Percentiles rank a stretch among this genome's conserved stretches.
Evolutionary conservation across 441 rosid genomes (phyloP).

Genomic region (Omphalea diandra): DNA sequence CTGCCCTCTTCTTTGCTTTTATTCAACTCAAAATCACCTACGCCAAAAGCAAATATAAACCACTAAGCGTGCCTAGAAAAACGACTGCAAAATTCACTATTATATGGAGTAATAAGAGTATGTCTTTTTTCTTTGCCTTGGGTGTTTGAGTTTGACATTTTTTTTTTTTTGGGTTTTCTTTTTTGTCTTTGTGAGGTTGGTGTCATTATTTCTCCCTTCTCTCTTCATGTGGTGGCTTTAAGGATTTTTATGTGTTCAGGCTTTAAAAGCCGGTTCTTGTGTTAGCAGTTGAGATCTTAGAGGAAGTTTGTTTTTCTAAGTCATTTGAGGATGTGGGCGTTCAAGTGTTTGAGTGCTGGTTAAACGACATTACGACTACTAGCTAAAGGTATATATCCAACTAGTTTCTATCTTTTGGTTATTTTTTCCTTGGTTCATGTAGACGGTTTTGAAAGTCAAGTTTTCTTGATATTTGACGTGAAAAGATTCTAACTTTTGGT

Average conservation of each 20-base stretch:
- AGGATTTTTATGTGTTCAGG: not conserved
- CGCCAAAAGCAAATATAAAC: slow-evolving; percentile 23
- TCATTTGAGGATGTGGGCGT: slow-evolving; percentile 31
- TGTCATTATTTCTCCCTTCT: slow-evolving; percentile 16
- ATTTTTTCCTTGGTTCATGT: not conserved
- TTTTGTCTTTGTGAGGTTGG: slow-evolving; percentile 18
- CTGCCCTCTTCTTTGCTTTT: no score
- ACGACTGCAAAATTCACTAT: slow-evolving; percentile 21
- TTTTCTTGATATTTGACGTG: not conserved
- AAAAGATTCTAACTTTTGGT: slow-evolving; percentile 1
- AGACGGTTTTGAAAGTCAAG: slow-evolving; percentile 6
- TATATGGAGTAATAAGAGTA: no score
- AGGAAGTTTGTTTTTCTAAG: not conserved
- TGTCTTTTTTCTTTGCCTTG: slow-evolving; percentile 17
- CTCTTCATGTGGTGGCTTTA: slow-evolving; percentile 14
- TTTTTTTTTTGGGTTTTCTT: not conserved
- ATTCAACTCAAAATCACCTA: no score
- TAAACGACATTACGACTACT: slow-evolving; percentile 20
- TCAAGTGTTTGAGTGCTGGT: slow-evolving; percentile 31
- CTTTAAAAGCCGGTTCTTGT: slow-evolving; percentile 21
- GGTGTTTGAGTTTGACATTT: not conserved
- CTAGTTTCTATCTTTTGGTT: not conserved
- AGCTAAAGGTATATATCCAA: slow-evolving; percentile 22
- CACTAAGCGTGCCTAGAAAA: slow-evolving; percentile 40
- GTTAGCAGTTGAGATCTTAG: slow-evolving; percentile 19